Evolutionary conservation across 2,329 filamentous ascomycete species (phyloP).

Genomic region (Elsinoe ampelina): DNA sequence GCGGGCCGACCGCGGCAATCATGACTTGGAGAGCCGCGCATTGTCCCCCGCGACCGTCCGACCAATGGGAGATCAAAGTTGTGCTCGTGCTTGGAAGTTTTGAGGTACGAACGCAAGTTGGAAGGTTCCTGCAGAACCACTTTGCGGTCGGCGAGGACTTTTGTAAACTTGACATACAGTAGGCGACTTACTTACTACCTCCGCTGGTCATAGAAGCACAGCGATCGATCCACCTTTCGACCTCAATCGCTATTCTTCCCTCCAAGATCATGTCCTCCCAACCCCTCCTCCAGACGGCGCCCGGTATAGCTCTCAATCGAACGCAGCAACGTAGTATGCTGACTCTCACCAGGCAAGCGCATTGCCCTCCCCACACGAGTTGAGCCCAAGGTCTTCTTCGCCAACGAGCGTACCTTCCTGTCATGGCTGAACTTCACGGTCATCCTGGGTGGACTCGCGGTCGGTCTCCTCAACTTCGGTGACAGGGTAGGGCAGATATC

Average conservation of each 20-base stretch:
- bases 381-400: conserved; percentile 99
- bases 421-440: conserved; percentile 99
- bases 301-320: conserved; percentile 51
- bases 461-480: conserved; percentile 96
- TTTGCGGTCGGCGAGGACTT: background rate
- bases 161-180: background rate
- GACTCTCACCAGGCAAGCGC: conserved; percentile 66
- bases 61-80: background rate
- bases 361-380: conserved; percentile 96
- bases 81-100: conserved; percentile 7
- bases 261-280: conserved; percentile 72
- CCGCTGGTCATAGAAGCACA: background rate
- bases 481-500: conserved; percentile 90
- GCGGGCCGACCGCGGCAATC: background rate
- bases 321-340: background rate
- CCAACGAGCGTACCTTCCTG: conserved; percentile 97
- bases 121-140: background rate
- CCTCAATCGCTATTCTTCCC: background rate
- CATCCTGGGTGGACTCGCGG: conserved; percentile 89
- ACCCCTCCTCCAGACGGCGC: conserved; percentile 87
- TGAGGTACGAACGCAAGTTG: background rate
- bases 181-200: background rate
- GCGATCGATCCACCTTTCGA: background rate
- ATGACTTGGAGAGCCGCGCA: background rate
- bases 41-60: background rate